A percentile compares a stretch with the other conserved stretches of the same genome.
Evolutionary conservation across 169 alveolate genomes (phyloP).

Genomic region (Cryptosporidium bovis): DNA sequence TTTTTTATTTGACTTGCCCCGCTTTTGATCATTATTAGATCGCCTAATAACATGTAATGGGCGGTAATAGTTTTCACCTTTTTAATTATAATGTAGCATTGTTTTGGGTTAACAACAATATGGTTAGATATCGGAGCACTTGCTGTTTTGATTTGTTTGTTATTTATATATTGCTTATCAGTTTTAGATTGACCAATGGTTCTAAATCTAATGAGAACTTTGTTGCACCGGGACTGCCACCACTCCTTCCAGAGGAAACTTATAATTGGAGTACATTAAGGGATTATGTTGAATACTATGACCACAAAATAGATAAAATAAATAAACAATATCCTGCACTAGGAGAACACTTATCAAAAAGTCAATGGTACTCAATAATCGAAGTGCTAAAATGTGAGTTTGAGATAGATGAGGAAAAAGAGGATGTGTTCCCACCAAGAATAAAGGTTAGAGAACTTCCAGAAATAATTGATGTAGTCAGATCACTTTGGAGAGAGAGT

Average conservation of each 20-base stretch:
- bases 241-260: slow-evolving; percentile 1
- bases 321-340: slow-evolving; percentile 36
- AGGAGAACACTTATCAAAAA: slow-evolving; percentile 38
- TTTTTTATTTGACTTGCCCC: slow-evolving; percentile 13
- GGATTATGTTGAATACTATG: slow-evolving; percentile 62
- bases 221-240: slow-evolving; percentile 52
- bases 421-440: slow-evolving; percentile 31
- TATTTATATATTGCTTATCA: neutral
- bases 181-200: neutral
- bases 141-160: neutral
- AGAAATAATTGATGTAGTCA: slow-evolving; percentile 19
- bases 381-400: slow-evolving; percentile 58
- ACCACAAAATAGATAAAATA: slow-evolving; percentile 11
- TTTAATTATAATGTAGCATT: too few species aligned
- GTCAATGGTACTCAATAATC: slow-evolving; percentile 57
- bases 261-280: slow-evolving; percentile 42
- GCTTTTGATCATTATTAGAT: slow-evolving; percentile 37
- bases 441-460: slow-evolving; percentile 34
- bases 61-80: too few species aligned
- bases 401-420: slow-evolving; percentile 3
- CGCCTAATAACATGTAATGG: neutral
- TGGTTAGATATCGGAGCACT: too few species aligned
- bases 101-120: too few species aligned
- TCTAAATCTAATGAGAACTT: neutral
- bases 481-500: slow-evolving; percentile 36